Evolutionary conservation across 2,329 filamentous ascomycete genomes (phyloP).

Genomic region (Hortaea werneckii): DNA sequence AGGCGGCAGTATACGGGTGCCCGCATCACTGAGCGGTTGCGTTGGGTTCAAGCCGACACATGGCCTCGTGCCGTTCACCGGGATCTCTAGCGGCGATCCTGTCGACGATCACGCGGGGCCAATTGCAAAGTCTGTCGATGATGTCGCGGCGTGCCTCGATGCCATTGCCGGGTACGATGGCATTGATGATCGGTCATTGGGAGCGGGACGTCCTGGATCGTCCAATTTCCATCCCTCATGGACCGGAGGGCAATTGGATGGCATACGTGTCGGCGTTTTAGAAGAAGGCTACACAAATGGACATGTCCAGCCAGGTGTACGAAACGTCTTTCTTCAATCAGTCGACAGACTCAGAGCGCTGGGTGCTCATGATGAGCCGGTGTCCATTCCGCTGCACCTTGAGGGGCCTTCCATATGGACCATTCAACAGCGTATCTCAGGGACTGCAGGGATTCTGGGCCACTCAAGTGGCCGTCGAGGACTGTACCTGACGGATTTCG

Average conservation of each 20-base stretch:
- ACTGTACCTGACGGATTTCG: constrained; percentile 8
- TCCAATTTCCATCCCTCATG: constrained; percentile 17
- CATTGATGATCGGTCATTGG: constrained; percentile 28
- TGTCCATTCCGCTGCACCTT: constrained; percentile 38
- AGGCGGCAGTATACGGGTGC: constrained; percentile 29
- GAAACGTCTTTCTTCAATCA: constrained; percentile 23
- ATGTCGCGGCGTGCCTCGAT: constrained; percentile 34
- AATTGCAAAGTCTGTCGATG: constrained; percentile 34
- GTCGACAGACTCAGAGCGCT: constrained; percentile 28
- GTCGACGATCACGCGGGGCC: constrained; percentile 38
- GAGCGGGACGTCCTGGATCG: constrained; percentile 10
- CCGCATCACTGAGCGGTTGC: constrained; percentile 27
- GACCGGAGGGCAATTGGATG: constrained; percentile 14
- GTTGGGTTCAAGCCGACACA: constrained; percentile 37
- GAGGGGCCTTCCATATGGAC: constrained; percentile 38
- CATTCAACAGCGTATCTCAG: constrained; percentile 5
- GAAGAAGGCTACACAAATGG: constrained; percentile 32
- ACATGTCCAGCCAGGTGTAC: constrained; percentile 28
- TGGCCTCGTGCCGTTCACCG: constrained; percentile 42
- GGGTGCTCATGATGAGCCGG: constrained; percentile 32
- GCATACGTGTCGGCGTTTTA: constrained; percentile 36
- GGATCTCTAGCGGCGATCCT: constrained; percentile 32
- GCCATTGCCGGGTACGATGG: constrained; percentile 41
- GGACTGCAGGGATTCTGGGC: constrained; percentile 6
- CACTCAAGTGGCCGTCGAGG: constrained; percentile 9